Evolutionary conservation across 2,329 filamentous ascomycete species (phyloP).

Genomic region (Aspergillus flavus): DNA sequence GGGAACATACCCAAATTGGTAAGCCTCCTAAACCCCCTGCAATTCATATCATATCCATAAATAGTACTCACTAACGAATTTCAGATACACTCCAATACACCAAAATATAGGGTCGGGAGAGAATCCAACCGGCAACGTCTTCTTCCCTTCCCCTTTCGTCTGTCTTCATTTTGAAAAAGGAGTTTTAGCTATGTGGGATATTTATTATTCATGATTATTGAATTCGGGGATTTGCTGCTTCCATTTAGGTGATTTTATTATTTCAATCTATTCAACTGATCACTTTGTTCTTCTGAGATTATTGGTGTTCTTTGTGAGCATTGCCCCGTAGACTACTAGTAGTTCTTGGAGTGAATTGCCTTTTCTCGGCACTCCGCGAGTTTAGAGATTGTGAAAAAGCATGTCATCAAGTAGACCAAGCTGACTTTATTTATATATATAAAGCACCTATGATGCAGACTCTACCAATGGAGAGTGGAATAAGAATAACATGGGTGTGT

Average conservation of each 20-base stretch:
- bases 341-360: too few species aligned
- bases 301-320: neutral
- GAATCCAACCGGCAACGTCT: neutral
- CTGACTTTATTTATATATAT: constrained; percentile 3
- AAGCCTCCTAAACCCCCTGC: neutral
- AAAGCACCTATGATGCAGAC: constrained; percentile 7
- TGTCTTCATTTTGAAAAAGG: neutral
- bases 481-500: neutral
- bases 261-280: neutral
- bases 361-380: neutral
- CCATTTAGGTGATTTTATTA: neutral
- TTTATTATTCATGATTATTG: neutral
- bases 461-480: constrained; percentile 4
- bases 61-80: neutral
- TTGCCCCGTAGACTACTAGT: neutral
- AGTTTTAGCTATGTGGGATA: neutral
- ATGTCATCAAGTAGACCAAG: neutral
- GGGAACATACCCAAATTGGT: constrained; percentile 29
- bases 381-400: neutral
- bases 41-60: neutral
- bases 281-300: neutral
- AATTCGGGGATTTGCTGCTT: neutral
- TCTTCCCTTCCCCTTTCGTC: neutral
- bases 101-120: neutral
- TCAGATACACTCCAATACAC: neutral